Evolutionary conservation across 768 basidiomycete genomes (phyloP), one percentile per base, ranked within the genome.

Genomic region (Fibroporia radiculosa): DNA sequence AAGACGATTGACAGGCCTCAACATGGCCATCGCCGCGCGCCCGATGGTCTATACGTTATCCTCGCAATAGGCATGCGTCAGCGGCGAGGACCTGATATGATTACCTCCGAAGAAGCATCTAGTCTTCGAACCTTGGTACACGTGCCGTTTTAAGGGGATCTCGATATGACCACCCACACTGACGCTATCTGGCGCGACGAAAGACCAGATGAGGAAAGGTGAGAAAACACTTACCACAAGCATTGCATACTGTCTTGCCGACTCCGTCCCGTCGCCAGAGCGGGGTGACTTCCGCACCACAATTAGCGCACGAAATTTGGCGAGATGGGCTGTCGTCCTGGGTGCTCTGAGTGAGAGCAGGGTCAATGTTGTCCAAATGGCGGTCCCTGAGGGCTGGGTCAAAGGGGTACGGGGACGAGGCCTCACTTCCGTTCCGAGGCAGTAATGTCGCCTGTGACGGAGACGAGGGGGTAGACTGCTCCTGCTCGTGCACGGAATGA

Each of bases 221-320:
- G 60, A 64, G 63, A 57, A 56, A 58, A 60, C 58, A 50, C 87
- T 75, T 62, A 91, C 89, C 90, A 64, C 90, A 92, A 41, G 86
- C 84, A 63, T 92, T 92, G 70, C 90, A 93, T 59, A 92, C 77
- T 39, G 82, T 76, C 63, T 84, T 87, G 47, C 89, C 90, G 55
- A 85, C 79, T 34, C 73, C 68, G 60, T 87, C 87, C 54, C 88
- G 75, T 55, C 88, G 71, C 90, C 90, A 92, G 22, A 91, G 76
- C 27, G 89, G 88, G 45, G 87, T 89, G 50, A 78, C 74, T 4
- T 73, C 68, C n/a, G 84, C 82, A 14, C 79, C 80, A 65, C 90
- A 88, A 62, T 85, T 86, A 29, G 78, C 71, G 61, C 85, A 88
- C 45, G 60, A 49, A 28, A 54, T 39, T 24, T 48, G 48, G 34